phyloP scores from a whole-genome alignment of 2,329 filamentous ascomycete species.

The Cladosporium sp. region DNA sequence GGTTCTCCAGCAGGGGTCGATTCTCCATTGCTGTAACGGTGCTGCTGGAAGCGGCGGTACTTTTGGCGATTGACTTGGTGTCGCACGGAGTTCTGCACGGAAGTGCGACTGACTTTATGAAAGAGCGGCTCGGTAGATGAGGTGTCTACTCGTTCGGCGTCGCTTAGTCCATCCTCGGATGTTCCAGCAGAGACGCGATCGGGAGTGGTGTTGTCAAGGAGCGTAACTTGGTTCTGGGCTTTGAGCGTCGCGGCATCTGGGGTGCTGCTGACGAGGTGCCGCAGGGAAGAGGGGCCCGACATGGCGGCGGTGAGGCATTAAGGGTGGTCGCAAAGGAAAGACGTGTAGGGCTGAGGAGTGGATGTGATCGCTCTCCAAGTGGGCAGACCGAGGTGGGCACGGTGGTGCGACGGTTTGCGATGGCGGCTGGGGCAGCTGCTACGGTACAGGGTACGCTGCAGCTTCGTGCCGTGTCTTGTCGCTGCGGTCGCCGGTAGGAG shows the following conservation, averaged over 20 bases:
- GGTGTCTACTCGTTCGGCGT: conserved; percentile 27
- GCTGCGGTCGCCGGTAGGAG: neutral
- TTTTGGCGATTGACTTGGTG: conserved; percentile 30
- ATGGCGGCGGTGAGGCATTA: conserved; percentile 13
- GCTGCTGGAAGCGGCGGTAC: conserved; percentile 29
- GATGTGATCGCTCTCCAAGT: neutral
- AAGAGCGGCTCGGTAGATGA: conserved; percentile 14
- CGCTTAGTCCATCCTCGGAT: conserved; percentile 13
- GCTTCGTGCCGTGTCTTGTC: neutral
- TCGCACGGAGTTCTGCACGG: conserved; percentile 22
- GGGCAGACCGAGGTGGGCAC: neutral
- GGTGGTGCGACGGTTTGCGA: neutral
- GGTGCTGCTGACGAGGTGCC: conserved; percentile 19
- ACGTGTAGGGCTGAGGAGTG: conserved; percentile 7
- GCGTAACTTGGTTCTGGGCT: conserved; percentile 56
- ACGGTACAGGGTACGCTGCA: neutral
- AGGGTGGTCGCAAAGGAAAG: neutral
- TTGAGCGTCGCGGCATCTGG: conserved; percentile 18
- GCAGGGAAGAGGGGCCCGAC: conserved; percentile 22
- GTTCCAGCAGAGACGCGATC: neutral
- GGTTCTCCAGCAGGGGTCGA: conserved; percentile 15
- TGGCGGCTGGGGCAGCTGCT: neutral
- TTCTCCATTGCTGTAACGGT: conserved; percentile 20
- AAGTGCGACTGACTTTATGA: conserved; percentile 6
- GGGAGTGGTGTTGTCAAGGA: conserved; percentile 51